Evolutionary conservation across 257 asterid genomes (phyloP).

Genomic region (Nicotiana noctiflora): DNA sequence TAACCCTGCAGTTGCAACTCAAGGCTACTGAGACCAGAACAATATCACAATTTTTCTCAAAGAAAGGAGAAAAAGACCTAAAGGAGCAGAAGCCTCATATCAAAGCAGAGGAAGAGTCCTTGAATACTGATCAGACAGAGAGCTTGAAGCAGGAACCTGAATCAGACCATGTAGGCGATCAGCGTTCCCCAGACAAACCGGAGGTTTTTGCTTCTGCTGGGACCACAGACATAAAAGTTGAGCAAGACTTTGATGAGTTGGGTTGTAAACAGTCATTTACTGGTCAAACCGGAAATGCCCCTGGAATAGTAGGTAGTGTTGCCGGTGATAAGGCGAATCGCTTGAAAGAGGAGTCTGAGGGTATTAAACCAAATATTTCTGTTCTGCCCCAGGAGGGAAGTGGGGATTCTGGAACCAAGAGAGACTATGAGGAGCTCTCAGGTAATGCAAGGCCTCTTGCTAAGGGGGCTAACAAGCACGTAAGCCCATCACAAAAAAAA

Average conservation of each 20-base stretch:
- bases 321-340: slow-evolving; percentile 14
- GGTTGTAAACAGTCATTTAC: slow-evolving; percentile 20
- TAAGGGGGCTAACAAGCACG: slow-evolving; percentile 1
- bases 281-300: slow-evolving; percentile 27
- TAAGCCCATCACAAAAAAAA: slow-evolving; percentile 18
- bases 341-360: slow-evolving; percentile 9
- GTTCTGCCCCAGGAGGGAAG: slow-evolving; percentile 8
- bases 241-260: slow-evolving; percentile 32
- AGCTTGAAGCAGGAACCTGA: slow-evolving; percentile 35
- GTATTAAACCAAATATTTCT: slow-evolving; percentile 7
- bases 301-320: slow-evolving; percentile 34
- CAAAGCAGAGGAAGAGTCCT: slow-evolving; percentile 27
- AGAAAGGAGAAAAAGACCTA: slow-evolving; percentile 30
- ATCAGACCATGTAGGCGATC: slow-evolving; percentile 14
- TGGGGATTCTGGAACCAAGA: slow-evolving; percentile 17
- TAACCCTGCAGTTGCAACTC: slow-evolving; percentile 38
- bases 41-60: slow-evolving; percentile 69
- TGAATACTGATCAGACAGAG: slow-evolving; percentile 20
- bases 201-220: slow-evolving; percentile 18
- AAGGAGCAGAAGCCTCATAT: slow-evolving; percentile 25
- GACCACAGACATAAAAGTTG: slow-evolving; percentile 14
- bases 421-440: slow-evolving; percentile 25
- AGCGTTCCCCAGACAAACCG: slow-evolving; percentile 1
- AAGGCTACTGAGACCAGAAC: slow-evolving; percentile 56
- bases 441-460: slow-evolving; percentile 19